Base-by-base conservation (phyloP, 2,329 filamentous ascomycete genomes). In the Botrytis fabae region DNA sequence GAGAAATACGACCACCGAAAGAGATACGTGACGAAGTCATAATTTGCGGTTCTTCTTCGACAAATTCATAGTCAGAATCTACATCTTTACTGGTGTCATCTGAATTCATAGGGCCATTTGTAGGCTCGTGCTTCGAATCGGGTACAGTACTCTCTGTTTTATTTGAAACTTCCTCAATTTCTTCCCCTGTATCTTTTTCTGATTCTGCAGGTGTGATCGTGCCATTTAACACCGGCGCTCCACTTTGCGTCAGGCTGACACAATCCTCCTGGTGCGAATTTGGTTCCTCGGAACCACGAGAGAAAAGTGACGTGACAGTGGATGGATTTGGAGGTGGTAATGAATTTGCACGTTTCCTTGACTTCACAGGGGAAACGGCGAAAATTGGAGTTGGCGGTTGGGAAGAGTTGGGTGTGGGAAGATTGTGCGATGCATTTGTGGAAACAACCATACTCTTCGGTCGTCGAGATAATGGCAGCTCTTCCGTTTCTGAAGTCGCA, bases 371-470 rank as follows among this genome's bases (percentile, higher is more conserved):
- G 8, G 74, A 54, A 14, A 28, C 64, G 5, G 48, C 44, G 59
- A 75, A 72, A 66, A 60, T 60, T 25, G 72, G 73, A 10, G 75
- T 72, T n/a, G 77, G 73, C 16, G 75, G 63, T 70, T 78, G 78
- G 7, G 79, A 70, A 57, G 76, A 78, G 54, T 76, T 78, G 28
- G 80, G 73, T 32, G 79, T 81, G 10, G 78, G 75, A 18, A 78
- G 74, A 25, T 73, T 61, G 22, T 73, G 62, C 10, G 38, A 57
- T 8, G 78, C 73, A 14, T 81, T 79, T 4, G 81, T 80, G 72
- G 83, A 82, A 46, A 84, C 79, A 77, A 84, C 81, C 75, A 86
- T 79, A 82, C 82, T 81, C 81, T 84, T 80, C 79, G 83, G 73
- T 78, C 83, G 70, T 80, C 80, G 28, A 79, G 77, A 28, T 78